These are phyloP conservation scores for Bipolaris gigantea DNA, from an alignment of 2,329 filamentous ascomycete genomes.

Conservation along the genomic window DNA sequence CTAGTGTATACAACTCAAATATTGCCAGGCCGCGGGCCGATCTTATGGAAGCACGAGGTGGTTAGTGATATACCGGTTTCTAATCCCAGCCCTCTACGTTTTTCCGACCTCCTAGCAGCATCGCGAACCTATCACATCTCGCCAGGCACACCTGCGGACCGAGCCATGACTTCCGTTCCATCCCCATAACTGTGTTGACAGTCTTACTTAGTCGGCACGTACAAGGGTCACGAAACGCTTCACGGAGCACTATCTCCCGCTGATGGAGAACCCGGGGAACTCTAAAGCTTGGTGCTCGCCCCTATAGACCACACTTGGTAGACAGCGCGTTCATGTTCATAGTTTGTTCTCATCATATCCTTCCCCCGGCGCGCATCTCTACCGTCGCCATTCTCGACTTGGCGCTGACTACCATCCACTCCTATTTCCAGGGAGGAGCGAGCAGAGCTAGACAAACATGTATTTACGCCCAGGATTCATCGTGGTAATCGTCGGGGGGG, in stretches of 20 bases:
- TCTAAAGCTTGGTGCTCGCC: slow-evolving; percentile 13
- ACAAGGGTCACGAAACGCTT: slow-evolving; percentile 17
- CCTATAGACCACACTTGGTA: slow-evolving; percentile 11
- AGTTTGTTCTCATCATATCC: slow-evolving; percentile 12
- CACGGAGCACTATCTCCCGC: slow-evolving; percentile 18
- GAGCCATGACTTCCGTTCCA: slow-evolving; percentile 11
- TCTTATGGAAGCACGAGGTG: slow-evolving; percentile 5
- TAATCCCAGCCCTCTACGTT: slow-evolving; percentile 9
- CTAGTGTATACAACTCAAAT: slow-evolving; percentile 1
- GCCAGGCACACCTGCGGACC: slow-evolving; percentile 1
- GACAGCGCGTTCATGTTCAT: slow-evolving; percentile 8
- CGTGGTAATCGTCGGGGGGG: slow-evolving; percentile 39
- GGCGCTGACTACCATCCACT: not conserved
- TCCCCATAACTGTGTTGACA: slow-evolving; percentile 7
- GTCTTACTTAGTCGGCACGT: slow-evolving; percentile 17
- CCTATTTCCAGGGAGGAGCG: not conserved
- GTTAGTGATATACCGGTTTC: slow-evolving; percentile 11
- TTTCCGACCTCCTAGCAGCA: not conserved
- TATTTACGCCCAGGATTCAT: slow-evolving; percentile 38
- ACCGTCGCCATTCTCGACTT: slow-evolving; percentile 2
- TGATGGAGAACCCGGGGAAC: slow-evolving; percentile 25
- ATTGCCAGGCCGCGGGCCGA: slow-evolving; percentile 3
- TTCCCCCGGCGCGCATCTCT: slow-evolving; percentile 6
- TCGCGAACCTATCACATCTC: slow-evolving; percentile 1
- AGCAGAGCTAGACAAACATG: slow-evolving; percentile 17